phyloP scores from a whole-genome alignment of 2,329 filamentous ascomycete species.

The Fusarium clavum region DNA sequence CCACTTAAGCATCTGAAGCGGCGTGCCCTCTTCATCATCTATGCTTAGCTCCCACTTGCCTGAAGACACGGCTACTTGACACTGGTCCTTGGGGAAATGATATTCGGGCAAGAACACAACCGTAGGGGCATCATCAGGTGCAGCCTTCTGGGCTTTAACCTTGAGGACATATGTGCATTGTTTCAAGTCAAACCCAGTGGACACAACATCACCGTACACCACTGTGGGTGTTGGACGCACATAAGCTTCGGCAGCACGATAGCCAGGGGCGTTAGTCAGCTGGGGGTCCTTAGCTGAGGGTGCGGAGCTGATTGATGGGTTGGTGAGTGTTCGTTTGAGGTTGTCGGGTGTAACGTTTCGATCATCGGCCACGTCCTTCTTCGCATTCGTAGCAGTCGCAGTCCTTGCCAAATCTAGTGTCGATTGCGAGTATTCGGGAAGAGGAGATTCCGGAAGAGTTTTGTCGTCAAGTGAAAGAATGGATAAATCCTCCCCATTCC shows the following conservation, averaged over 20 bases:
- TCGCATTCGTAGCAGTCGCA: constrained; percentile 22
- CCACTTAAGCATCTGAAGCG: constrained; percentile 85
- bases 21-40: constrained; percentile 75
- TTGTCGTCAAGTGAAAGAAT: constrained; percentile 89
- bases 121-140: constrained; percentile 75
- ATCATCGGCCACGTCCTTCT: constrained; percentile 62
- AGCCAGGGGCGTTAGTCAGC: constrained; percentile 75
- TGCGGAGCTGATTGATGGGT: constrained; percentile 72
- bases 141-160: constrained; percentile 70
- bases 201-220: constrained; percentile 76
- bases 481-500: constrained; percentile 97
- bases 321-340: constrained; percentile 77
- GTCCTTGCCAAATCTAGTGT: constrained; percentile 54
- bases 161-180: constrained; percentile 81
- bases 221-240: constrained; percentile 84
- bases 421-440: constrained; percentile 61
- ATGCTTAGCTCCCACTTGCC: constrained; percentile 90
- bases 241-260: constrained; percentile 92
- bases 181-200: constrained; percentile 84
- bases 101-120: constrained; percentile 89
- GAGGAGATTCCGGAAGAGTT: constrained; percentile 63
- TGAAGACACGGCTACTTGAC: constrained; percentile 78
- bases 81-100: constrained; percentile 84
- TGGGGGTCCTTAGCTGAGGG: constrained; percentile 65
- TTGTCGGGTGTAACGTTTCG: constrained; percentile 78